Conservation (phyloP, 1,284 basidiomycete genomes). For the Irpex rosettiformis region DNA sequence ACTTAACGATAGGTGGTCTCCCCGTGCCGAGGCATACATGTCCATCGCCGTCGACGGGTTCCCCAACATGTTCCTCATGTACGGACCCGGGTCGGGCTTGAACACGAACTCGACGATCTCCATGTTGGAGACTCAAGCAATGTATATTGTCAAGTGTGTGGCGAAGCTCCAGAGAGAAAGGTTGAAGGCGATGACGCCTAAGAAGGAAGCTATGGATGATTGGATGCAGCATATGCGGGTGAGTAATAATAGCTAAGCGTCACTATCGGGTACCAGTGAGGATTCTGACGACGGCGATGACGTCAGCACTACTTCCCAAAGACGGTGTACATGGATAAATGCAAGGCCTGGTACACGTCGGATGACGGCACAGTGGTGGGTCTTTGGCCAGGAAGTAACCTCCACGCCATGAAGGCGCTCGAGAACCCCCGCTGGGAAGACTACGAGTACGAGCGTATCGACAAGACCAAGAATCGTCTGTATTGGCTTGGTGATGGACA, state of each 20-base stretch:
- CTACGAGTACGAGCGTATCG: constrained; percentile 48
- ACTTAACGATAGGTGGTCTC: constrained; percentile 46
- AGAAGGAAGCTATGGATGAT: constrained; percentile 51
- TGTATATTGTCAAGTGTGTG: constrained; percentile 48
- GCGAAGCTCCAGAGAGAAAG: constrained; percentile 57
- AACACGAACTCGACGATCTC: constrained; percentile 51
- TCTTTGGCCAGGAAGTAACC: constrained; percentile 53
- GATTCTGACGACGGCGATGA: neutral
- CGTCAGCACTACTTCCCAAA: constrained; percentile 42
- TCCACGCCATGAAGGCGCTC: constrained; percentile 48
- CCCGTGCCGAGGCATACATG: constrained; percentile 54
- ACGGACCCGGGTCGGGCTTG: constrained; percentile 53
- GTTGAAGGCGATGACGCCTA: constrained; percentile 54
- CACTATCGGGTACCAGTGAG: too few species aligned
- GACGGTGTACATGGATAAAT: constrained; percentile 58
- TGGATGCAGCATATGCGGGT: constrained; percentile 38
- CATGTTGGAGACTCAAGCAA: constrained; percentile 50
- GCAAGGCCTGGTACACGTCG: constrained; percentile 65
- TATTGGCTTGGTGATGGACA: constrained; percentile 58
- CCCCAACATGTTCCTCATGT: constrained; percentile 55
- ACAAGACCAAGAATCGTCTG: constrained; percentile 42
- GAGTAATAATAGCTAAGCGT: too few species aligned
- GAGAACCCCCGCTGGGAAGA: constrained; percentile 63
- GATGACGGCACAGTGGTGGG: constrained; percentile 57
- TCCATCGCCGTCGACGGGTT: constrained; percentile 53